Base-by-base conservation (phyloP, 345 rosid genomes). In the Citrus cavaleriei region DNA sequence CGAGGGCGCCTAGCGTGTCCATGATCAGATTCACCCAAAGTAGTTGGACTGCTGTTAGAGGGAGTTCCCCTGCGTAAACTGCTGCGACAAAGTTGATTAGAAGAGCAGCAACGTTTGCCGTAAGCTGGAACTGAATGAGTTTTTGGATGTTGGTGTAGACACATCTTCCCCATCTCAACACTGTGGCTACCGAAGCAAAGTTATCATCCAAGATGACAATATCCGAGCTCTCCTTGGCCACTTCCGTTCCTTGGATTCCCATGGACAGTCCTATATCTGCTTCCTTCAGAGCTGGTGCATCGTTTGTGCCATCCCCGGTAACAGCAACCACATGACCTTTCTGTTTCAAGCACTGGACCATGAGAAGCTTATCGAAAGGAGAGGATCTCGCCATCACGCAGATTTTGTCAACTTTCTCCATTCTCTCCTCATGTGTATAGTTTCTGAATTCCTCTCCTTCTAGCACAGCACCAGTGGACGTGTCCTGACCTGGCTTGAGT, bases 301-400 rank as follows among this genome's bases (percentile, higher is more conserved):
- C 96, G 57, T 94, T 91, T 0, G 92, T 90, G 2, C 93, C 97
- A 42, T 94, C 97, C 0, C 93, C 92, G 0, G 94, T 91, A 68
- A 92, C 92, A 0, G 96, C 96, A 35, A 94, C 97, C 3, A 90
- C 93, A 42, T 87, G 92, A 2, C 92, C 93, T 85, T 90, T 78
- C 79, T 84, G 85, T 74, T 87, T 90, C 67, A 94, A 82, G 81
- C 95, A 87, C 67, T 92, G 86, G 51, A 94, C 98, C 95, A 92
- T 91, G 3, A 91, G 85, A 71, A 91, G 92, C 51, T 91, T 94
- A 71, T 94, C 95, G 0, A 87, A 78, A 0, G 97, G 95, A 10
- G 93, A 92, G 1, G 97, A 91, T 77, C 97, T 84, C 10, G 95
- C 97, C 94, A 94, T 94, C 25, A 94, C 98, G 1, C 85, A 62